Percentiles rank a stretch among this genome's conserved stretches.
phyloP scores from a whole-genome alignment of 2,329 filamentous ascomycete species.

The Penicillium digitatum region DNA sequence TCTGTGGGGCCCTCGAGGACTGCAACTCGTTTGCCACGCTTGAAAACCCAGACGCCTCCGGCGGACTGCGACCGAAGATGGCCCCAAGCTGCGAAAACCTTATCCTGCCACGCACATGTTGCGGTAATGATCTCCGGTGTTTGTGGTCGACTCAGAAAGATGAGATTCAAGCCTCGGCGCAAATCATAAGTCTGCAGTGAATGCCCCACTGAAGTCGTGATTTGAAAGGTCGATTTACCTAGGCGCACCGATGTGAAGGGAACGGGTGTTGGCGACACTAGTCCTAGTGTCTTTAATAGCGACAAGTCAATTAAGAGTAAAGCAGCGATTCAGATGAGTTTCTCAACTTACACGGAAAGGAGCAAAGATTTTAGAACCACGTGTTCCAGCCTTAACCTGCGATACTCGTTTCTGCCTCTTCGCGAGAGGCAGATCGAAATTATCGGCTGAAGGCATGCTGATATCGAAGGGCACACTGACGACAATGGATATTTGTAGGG shows the following conservation, averaged over 20 bases:
- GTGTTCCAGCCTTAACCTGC: slow-evolving; percentile 42
- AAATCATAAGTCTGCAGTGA: slow-evolving; percentile 95
- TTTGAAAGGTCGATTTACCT: slow-evolving; percentile 93
- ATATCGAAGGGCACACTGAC: neutral
- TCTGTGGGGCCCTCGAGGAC: slow-evolving; percentile 65
- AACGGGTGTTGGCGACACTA: slow-evolving; percentile 85
- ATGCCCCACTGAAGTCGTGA: slow-evolving; percentile 88
- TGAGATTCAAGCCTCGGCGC: slow-evolving; percentile 79
- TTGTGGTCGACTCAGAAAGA: slow-evolving; percentile 89
- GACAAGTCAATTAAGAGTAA: slow-evolving; percentile 5
- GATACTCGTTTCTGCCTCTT: slow-evolving; percentile 69
- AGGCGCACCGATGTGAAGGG: slow-evolving; percentile 86
- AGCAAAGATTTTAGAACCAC: slow-evolving; percentile 77
- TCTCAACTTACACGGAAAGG: slow-evolving; percentile 73
- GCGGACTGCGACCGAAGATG: slow-evolving; percentile 42
- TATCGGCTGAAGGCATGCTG: slow-evolving; percentile 49
- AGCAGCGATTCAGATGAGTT: slow-evolving; percentile 1
- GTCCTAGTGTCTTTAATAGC: slow-evolving; percentile 69
- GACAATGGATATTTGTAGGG: neutral
- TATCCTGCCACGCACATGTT: slow-evolving; percentile 80
- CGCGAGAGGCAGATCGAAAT: slow-evolving; percentile 58
- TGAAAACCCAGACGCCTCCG: slow-evolving; percentile 82
- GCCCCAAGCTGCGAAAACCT: slow-evolving; percentile 86
- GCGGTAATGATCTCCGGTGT: slow-evolving; percentile 83
- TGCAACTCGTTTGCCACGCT: slow-evolving; percentile 78